Percentiles rank a stretch among this genome's conserved stretches.
Evolutionary conservation across 2,329 filamentous ascomycete genomes (phyloP).

Genomic region (Cladosporium phlei): DNA sequence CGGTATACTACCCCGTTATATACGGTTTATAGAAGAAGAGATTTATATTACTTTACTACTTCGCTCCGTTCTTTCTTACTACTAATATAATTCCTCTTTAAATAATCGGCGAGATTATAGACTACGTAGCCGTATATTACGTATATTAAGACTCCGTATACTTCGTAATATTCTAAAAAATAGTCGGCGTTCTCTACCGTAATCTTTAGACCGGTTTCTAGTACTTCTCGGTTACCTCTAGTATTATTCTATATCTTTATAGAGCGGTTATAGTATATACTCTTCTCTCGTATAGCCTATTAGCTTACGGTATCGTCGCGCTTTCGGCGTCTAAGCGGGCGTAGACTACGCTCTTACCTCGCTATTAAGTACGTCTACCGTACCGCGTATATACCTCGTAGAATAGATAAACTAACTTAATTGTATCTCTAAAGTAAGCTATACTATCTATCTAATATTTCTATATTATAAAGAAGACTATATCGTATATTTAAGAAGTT

Average conservation of each 20-base stretch:
- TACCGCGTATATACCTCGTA: neutral
- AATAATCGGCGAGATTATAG: neutral
- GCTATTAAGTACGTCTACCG: neutral
- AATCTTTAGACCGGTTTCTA: neutral
- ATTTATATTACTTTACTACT: too few species aligned
- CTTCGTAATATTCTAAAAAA: slow-evolving; percentile 7
- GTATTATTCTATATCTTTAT: neutral
- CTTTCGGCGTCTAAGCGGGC: neutral
- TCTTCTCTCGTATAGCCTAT: neutral
- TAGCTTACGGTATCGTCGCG: neutral
- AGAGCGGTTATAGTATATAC: neutral
- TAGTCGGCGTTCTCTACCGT: neutral
- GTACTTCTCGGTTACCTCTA: neutral
- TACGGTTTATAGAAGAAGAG: too few species aligned
- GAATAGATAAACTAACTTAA: neutral
- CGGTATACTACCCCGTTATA: too few species aligned
- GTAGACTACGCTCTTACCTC: neutral
- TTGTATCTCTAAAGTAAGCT: neutral
- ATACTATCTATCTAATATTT: neutral
- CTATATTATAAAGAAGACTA: neutral
- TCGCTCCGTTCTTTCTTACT: neutral
- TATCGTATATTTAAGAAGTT: neutral
- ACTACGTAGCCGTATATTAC: slow-evolving; percentile 1
- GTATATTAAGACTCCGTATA: slow-evolving; percentile 7
- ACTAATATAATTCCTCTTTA: neutral